These are phyloP conservation scores for Colletotrichum sp. DNA, from an alignment of 2,329 filamentous ascomycete genomes.

Conservation along the genomic window DNA sequence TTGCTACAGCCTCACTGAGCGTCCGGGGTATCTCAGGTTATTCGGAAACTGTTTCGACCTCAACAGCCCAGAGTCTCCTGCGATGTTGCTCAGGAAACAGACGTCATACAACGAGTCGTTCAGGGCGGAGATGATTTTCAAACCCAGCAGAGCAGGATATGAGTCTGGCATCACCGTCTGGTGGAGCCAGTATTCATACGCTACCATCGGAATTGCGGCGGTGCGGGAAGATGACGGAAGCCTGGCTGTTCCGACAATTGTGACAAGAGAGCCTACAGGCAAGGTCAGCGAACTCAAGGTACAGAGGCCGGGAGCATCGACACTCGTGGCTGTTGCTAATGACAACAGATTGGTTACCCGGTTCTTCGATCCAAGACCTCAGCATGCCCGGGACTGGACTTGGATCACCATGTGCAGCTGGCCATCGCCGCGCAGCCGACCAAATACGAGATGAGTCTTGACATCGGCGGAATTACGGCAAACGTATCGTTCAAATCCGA, in stretches of 20 bases:
- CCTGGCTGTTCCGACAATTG: slow-evolving; percentile 11
- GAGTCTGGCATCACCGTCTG: slow-evolving; percentile 60
- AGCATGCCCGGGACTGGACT: background rate
- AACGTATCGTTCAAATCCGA: slow-evolving; percentile 15
- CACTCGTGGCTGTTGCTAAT: background rate
- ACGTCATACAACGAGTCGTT: slow-evolving; percentile 46
- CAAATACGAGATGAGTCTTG: slow-evolving; percentile 24
- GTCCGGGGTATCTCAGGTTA: slow-evolving; percentile 48
- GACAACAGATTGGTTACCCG: background rate
- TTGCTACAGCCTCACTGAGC: slow-evolving; percentile 50
- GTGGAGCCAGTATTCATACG: slow-evolving; percentile 53
- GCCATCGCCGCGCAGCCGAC: slow-evolving; percentile 21
- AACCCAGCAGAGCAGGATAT: slow-evolving; percentile 41
- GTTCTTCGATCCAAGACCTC: background rate
- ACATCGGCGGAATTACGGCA: background rate
- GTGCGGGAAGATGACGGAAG: slow-evolving; percentile 18
- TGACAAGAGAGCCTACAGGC: slow-evolving; percentile 25
- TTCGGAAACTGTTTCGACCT: slow-evolving; percentile 58
- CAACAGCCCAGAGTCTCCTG: slow-evolving; percentile 52
- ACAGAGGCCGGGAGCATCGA: background rate
- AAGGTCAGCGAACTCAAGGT: slow-evolving; percentile 24
- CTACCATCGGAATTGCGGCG: slow-evolving; percentile 32
- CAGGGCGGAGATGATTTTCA: slow-evolving; percentile 48
- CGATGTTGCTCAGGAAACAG: slow-evolving; percentile 61
- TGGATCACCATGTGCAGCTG: slow-evolving; percentile 7